A percentile compares a stretch with the other conserved stretches of the same genome.
phyloP scores from a whole-genome alignment of 805 yeast genomes.

The Schwanniomyces occidentalis region DNA sequence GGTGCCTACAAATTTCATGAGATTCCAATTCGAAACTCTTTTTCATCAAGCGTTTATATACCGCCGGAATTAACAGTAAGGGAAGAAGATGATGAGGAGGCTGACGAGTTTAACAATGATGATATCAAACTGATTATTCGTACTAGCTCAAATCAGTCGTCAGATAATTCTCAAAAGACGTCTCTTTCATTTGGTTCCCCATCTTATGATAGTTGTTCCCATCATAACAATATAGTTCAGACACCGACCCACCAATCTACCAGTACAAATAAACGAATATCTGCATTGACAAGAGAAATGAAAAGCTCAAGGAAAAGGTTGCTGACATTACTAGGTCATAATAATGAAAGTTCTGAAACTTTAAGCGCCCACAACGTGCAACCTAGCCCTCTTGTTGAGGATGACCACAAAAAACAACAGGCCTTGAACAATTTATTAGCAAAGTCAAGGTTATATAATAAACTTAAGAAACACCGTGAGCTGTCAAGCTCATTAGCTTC shows the following conservation, averaged over 20 bases:
- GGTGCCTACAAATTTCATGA: constrained; percentile 34
- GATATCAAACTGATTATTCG: constrained; percentile 1
- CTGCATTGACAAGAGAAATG: too few species aligned
- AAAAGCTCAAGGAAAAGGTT: constrained; percentile 20
- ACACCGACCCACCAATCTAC: not conserved
- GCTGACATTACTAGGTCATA: constrained; percentile 14
- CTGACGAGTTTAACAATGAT: not conserved
- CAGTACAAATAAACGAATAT: too few species aligned
- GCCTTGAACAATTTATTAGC: constrained; percentile 23
- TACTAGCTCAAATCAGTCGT: too few species aligned
- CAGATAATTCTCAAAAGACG: constrained; percentile 1
- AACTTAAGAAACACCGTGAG: constrained; percentile 37
- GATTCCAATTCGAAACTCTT: constrained; percentile 11
- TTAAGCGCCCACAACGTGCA: not conserved
- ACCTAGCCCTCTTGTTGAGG: constrained; percentile 9
- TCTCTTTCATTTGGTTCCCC: not conserved
- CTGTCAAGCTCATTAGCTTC: constrained; percentile 31
- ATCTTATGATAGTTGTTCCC: constrained; percentile 1
- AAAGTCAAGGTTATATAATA: constrained; percentile 37
- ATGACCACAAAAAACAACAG: constrained; percentile 19
- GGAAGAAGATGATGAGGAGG: constrained; percentile 8
- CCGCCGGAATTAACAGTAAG: constrained; percentile 2
- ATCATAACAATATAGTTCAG: not conserved
- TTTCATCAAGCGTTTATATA: not conserved
- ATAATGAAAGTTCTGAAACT: not conserved